Evolutionary conservation across 2,329 filamentous ascomycete species (phyloP), one percentile per base, ranked within the genome.

Genomic region (Pseudopyrenochaeta lycopersici): DNA sequence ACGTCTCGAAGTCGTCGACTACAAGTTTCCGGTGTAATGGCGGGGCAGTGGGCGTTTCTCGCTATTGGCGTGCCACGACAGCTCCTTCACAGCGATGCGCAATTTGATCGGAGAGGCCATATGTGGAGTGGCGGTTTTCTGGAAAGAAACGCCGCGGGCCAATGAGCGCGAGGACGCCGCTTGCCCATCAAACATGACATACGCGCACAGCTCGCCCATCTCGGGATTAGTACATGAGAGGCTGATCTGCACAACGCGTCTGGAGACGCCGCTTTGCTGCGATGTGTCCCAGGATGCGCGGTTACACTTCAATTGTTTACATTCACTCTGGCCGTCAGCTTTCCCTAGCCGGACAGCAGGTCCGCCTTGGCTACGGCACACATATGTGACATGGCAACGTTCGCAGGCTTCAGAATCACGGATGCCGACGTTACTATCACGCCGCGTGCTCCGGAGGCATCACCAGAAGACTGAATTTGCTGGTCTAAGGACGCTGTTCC

Each of bases 271-370:
- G 54, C 48, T 58, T 27, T 57, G 55, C 60, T 60, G 46, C 55
- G 63, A 68, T 66, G 56, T 59, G 42, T 57, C 48, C 70, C 56
- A 63, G 67, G 68, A 69, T 72, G 51, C 64, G 66, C 64, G 60
- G 66, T 50, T 57, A 45, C 62, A 56, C 41, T 38, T 43, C 43
- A 39, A 32, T 38, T 43, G 45, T 47, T 40, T 31, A 44, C 30
- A 14, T 42, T 30, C 38, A 30, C 36, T 43, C 51, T 48, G 38
- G 39, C 30, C 40, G 32, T 36, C 35, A 46, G 36, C 41, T 32
- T 46, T 21, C 41, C 44, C 17, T 45, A 48, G 47, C 41, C 32
- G 46, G 48, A 17, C 43, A 35, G 18, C 31, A 46, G 11, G 42
- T 9, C 52, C 56, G 59, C 45, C 59, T 61, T 57, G 60, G 52